phyloP scores from a whole-genome alignment of 2,329 filamentous ascomycete species.

The Aaosphaeria arxii region DNA sequence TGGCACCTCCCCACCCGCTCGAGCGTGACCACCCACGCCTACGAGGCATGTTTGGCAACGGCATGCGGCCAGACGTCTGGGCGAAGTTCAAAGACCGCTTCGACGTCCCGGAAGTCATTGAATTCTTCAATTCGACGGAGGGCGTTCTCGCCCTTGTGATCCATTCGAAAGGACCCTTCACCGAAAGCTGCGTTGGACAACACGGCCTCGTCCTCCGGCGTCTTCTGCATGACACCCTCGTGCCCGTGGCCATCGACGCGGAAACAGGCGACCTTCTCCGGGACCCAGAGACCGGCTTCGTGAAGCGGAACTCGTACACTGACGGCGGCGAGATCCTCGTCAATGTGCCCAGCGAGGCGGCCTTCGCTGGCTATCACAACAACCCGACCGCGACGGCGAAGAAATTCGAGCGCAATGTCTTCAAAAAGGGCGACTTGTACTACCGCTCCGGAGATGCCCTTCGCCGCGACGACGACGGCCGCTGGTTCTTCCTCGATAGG shows the following conservation, averaged over 20 bases:
- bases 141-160: slow-evolving; percentile 61
- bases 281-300: slow-evolving; percentile 65
- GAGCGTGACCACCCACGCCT: slow-evolving; percentile 56
- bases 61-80: slow-evolving; percentile 67
- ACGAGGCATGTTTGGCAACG: slow-evolving; percentile 62
- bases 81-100: slow-evolving; percentile 60
- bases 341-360: slow-evolving; percentile 45
- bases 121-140: slow-evolving; percentile 77
- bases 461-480: slow-evolving; percentile 39
- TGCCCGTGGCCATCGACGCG: slow-evolving; percentile 66
- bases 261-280: slow-evolving; percentile 65
- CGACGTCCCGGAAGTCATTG: slow-evolving; percentile 58
- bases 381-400: slow-evolving; percentile 63
- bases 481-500: slow-evolving; percentile 47
- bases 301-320: slow-evolving; percentile 58
- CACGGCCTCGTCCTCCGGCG: slow-evolving; percentile 61
- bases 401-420: slow-evolving; percentile 45
- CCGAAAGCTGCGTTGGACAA: slow-evolving; percentile 61
- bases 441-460: slow-evolving; percentile 47
- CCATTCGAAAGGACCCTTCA: slow-evolving; percentile 53
- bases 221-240: slow-evolving; percentile 51
- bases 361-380: slow-evolving; percentile 63
- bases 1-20: slow-evolving; percentile 59
- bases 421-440: slow-evolving; percentile 43
- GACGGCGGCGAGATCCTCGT: slow-evolving; percentile 72